Conservation (phyloP, 2,329 filamentous ascomycete genomes). For the Alternaria angustiovoidea region DNA sequence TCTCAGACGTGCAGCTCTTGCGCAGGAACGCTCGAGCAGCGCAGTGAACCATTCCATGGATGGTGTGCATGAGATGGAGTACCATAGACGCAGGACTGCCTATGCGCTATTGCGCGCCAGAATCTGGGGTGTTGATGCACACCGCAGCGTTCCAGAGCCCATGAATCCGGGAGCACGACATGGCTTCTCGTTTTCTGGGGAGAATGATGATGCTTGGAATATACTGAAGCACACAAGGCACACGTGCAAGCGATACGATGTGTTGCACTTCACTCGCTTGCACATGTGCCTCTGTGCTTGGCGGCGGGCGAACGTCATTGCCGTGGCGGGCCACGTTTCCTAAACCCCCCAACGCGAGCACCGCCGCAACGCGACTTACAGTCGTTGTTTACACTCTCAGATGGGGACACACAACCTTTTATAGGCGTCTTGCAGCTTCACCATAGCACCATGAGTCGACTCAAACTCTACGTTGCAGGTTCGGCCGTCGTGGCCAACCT, state of each 20-base stretch:
- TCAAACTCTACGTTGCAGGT: constrained; percentile 53
- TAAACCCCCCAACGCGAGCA: constrained; percentile 21
- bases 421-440: constrained; percentile 17
- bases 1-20: not conserved
- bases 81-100: not conserved
- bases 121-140: not conserved
- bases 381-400: constrained; percentile 14
- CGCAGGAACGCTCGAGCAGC: constrained; percentile 14
- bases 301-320: constrained; percentile 13
- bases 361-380: constrained; percentile 17
- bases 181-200: not conserved
- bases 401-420: constrained; percentile 22
- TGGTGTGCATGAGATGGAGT: not conserved
- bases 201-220: not conserved
- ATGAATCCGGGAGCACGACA: not conserved
- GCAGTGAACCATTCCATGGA: not conserved
- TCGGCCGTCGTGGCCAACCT: constrained; percentile 84
- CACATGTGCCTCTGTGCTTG: not conserved
- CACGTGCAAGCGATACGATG: not conserved
- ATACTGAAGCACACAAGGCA: not conserved
- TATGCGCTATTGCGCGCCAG: not conserved
- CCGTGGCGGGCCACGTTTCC: constrained; percentile 16
- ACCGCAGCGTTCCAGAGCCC: not conserved
- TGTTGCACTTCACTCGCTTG: no score
- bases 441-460: constrained; percentile 40